Base-by-base conservation (phyloP, 2,329 filamentous ascomycete genomes). In the Colletotrichum eremochloae region DNA sequence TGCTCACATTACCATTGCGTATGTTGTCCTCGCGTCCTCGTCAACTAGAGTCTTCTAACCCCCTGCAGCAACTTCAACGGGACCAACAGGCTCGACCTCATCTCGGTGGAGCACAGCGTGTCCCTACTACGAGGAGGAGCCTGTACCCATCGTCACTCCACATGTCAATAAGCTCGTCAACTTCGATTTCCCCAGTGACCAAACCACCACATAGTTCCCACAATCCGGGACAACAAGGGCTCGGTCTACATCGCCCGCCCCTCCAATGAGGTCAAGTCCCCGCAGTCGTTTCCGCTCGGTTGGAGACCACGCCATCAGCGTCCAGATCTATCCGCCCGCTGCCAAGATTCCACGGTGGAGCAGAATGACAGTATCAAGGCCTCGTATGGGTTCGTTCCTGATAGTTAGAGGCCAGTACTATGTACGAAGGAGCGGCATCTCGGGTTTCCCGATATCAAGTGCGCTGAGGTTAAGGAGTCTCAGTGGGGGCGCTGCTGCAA, bases 71-170 rank as follows among this genome's bases (percentile, higher is more conserved):
- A 77, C 44, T 77, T 77, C 44, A 63, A 46, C 9, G 69, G 71
- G 3, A 56, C 46, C 20, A 71, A 68, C 8, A 68, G 53, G 33
- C 40, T 76, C 9, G 76, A 76, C 65, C 64, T 77, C 24, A 73
- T 72, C 5, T 70, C 76, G 20, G 76, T 77, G 8, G 61, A 42
- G 18, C 76, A 76, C 64, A 77, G 75, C 44, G 76, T 77, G 73
- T 72, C 24, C 1, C 24, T 24, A 24, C 24, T 24, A 24, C 24
- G 24, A 24, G 24, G 24, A 24, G 20, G 74, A 72, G 24, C 67
- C 72, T 2, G 11, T 73, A 12, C 76, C 76, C 3, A 57, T 64
- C 15, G 64, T 77, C 33, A 50, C 63, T 5, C 69, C 77, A 29
- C 72, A 76, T 60, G 48, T 63, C 5, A 71, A 75, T 44, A 50